Evolutionary conservation across 1,284 basidiomycete species (phyloP), one percentile per base, ranked within the genome.

Genomic region (Thecaphora thlaspeos): DNA sequence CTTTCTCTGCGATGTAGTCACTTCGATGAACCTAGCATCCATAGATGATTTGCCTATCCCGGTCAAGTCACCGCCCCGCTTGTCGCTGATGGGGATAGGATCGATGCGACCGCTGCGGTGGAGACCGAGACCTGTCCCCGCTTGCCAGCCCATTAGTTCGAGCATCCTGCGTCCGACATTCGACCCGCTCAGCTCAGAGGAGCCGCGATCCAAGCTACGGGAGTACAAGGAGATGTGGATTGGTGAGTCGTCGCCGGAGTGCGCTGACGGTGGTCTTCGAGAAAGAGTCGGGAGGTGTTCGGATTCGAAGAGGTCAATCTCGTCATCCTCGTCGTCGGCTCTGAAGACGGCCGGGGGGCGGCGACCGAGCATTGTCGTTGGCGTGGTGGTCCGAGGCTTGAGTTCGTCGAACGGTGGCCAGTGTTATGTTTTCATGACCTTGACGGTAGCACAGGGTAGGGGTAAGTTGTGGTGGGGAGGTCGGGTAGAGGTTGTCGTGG

Each of bases 41-140:
- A 41, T 28, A 5, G 26, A 28, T 5, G 39, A 7, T 23, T 46
- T 30, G 21, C 49, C 44, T 5, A 52, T 52, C 5, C 50, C 44
- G 17, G 44, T 51, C 22, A 48, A 28, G 28, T 52, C 50, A 15
- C 19, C 22, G 12, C 51, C 51, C 24, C 51, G 18, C 46, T 51
- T 53, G 18, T 53, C 51, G 38, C 50, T 53, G 28, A 53, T 53
- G 19, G 46, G 46, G 15, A 53, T 19, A n/a, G 51, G 51, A 15
- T 48, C 51, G 10, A 47, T 21, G 15, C 44, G 22, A 15, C 51
- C 51, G n/a, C 37, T 22, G n/a, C 51, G 30, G 14, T 23, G 21
- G 14, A 30, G n/a, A 18, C 51, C 51, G 21, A 53, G 24, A 5
- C 51, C 51, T 15, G 26, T 22, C 11, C 50, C 38, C 9, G 22